These are phyloP conservation scores for Violaceomyces palustris DNA, from an alignment of 1,284 basidiomycete species.

Conservation along the genomic window DNA sequence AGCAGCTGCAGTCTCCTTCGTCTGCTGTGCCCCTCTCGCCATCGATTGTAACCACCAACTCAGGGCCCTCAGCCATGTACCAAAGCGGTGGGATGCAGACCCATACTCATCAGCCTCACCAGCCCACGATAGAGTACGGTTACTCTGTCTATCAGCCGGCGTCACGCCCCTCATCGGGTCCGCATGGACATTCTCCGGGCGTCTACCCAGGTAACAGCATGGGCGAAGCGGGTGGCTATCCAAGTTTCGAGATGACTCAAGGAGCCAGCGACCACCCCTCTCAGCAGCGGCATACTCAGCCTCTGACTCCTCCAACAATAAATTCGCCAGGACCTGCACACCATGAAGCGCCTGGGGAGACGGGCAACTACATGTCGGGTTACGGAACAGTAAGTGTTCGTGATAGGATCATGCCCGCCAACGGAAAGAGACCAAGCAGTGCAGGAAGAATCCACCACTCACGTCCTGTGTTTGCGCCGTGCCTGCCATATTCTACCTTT, in stretches of 20 bases:
- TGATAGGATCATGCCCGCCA: neutral
- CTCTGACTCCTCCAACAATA: too few relatives aligned
- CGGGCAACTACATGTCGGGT: neutral
- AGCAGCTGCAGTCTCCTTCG: neutral
- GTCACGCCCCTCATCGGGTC: too few relatives aligned
- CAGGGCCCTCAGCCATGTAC: neutral
- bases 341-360: too few relatives aligned
- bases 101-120: neutral
- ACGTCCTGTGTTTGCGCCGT: neutral
- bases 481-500: neutral
- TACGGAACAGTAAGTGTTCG: neutral
- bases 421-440: neutral
- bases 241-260: too few relatives aligned
- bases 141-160: neutral
- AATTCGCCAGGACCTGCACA: too few relatives aligned
- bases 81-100: neutral
- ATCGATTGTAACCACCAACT: neutral
- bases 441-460: neutral
- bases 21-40: neutral
- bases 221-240: too few relatives aligned
- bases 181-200: too few relatives aligned
- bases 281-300: too few relatives aligned
- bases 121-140: neutral
- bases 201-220: too few relatives aligned
- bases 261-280: too few relatives aligned